Evolutionary conservation across 768 basidiomycete species (phyloP).

Genomic region (Kwoniella dendrophila): DNA sequence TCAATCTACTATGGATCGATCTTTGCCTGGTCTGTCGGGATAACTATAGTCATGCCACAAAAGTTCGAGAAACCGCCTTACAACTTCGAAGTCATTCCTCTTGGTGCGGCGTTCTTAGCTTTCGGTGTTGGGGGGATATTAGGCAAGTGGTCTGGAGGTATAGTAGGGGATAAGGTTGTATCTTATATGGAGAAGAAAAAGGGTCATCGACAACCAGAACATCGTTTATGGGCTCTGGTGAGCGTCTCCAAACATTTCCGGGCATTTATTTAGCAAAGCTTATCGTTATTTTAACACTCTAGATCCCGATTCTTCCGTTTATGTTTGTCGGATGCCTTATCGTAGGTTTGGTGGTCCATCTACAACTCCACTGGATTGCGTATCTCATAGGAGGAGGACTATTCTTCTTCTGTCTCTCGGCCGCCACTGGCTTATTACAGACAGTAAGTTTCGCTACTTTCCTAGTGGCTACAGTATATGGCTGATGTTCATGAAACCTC

Average conservation of each 20-base stretch:
- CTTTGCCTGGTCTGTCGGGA: slow-evolving; percentile 40
- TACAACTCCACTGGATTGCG: slow-evolving; percentile 34
- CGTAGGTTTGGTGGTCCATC: slow-evolving; percentile 31
- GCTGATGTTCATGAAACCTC: not conserved
- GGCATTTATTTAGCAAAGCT: not conserved
- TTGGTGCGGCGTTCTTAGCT: slow-evolving; percentile 35
- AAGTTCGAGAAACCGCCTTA: slow-evolving; percentile 36
- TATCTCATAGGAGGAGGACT: slow-evolving; percentile 36
- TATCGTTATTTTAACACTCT: not conserved
- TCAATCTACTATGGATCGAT: slow-evolving; percentile 40
- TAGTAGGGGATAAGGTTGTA: slow-evolving; percentile 39
- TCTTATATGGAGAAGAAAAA: slow-evolving; percentile 18
- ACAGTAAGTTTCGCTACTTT: slow-evolving; percentile 8
- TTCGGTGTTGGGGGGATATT: slow-evolving; percentile 33
- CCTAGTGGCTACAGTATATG: not conserved
- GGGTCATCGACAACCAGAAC: slow-evolving; percentile 39
- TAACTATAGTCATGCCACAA: slow-evolving; percentile 39
- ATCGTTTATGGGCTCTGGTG: slow-evolving; percentile 36
- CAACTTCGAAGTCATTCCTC: slow-evolving; percentile 26
- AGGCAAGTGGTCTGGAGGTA: slow-evolving; percentile 37
- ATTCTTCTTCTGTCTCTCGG: slow-evolving; percentile 37
- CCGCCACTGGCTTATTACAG: slow-evolving; percentile 38
- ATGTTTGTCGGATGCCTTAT: slow-evolving; percentile 36
- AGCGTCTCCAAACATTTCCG: not conserved
- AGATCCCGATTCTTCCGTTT: slow-evolving; percentile 39